Evolutionary conservation across 78 protist species (phyloP).

Genomic region (Guillardia theta): DNA sequence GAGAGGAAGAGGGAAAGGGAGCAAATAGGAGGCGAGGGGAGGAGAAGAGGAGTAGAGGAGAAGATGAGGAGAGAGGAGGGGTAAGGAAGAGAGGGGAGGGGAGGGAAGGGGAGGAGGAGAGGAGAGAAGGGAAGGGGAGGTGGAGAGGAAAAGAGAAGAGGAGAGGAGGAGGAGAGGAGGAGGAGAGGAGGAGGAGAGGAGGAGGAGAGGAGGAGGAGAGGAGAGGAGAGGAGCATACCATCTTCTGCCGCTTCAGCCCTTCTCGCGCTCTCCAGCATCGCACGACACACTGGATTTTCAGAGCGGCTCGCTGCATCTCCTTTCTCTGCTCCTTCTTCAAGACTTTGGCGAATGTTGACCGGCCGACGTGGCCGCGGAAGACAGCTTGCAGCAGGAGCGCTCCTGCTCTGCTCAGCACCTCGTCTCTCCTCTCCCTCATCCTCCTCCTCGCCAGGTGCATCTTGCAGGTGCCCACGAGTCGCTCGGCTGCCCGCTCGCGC

Average conservation of each 20-base stretch:
- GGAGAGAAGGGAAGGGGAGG: not conserved
- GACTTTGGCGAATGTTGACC: not conserved
- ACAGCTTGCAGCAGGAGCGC: no score
- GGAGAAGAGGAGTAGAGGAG: not conserved
- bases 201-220: not conserved
- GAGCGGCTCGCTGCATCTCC: not conserved
- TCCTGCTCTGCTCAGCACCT: no score
- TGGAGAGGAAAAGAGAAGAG: not conserved
- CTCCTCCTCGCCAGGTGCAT: no score
- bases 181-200: not conserved
- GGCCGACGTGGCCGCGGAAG: not conserved
- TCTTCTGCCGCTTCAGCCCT: no score
- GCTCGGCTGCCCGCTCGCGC: not conserved
- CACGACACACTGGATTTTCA: not conserved
- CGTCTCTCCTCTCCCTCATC: no score
- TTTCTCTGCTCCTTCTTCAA: not conserved
- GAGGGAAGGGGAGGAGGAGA: not conserved
- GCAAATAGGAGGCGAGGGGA: not conserved
- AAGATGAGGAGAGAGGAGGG: not conserved
- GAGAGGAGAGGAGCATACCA: not conserved
- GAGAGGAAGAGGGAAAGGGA: not conserved
- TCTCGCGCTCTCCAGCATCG: not conserved
- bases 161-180: not conserved
- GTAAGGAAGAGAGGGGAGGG: not conserved
- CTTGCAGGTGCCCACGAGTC: no score